Evolutionary conservation across 208 protist genomes (phyloP).

Genomic region (Acanthamoeba royreba): DNA sequence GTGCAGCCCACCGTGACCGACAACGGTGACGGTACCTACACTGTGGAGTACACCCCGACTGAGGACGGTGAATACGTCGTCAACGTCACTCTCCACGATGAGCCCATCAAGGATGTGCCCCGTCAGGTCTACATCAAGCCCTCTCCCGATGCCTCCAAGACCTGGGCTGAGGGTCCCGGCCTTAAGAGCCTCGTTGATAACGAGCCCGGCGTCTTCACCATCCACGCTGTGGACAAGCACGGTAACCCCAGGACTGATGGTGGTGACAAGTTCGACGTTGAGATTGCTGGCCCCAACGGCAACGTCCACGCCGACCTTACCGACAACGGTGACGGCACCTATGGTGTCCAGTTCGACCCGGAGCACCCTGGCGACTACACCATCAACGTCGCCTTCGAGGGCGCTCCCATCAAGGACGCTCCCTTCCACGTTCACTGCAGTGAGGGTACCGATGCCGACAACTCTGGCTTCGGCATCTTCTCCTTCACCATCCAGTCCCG

Average conservation of each 20-base stretch:
- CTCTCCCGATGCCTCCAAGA: conserved; percentile 54
- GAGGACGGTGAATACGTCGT: conserved; percentile 48
- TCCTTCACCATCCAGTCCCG: conserved; percentile 66
- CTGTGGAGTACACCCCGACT: conserved; percentile 64
- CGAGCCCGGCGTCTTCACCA: conserved; percentile 67
- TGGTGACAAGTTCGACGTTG: conserved; percentile 66
- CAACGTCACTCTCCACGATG: conserved; percentile 58
- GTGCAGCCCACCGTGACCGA: conserved; percentile 62
- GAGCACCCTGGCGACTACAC: conserved; percentile 60
- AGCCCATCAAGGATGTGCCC: conserved; percentile 60
- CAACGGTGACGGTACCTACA: conserved; percentile 78
- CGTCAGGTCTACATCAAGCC: conserved; percentile 58
- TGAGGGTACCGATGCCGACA: conserved; percentile 59
- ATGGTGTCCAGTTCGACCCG: conserved; percentile 64
- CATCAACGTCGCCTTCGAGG: conserved; percentile 68
- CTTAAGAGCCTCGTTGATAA: conserved; percentile 52
- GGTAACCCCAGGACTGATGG: conserved; percentile 60
- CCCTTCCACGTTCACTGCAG: conserved; percentile 70
- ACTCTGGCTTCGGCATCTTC: conserved; percentile 65
- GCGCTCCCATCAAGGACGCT: conserved; percentile 65
- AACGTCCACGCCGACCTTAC: conserved; percentile 48
- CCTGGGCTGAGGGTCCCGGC: conserved; percentile 46
- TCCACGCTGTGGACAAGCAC: conserved; percentile 66
- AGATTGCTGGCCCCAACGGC: conserved; percentile 65
- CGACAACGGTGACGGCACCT: conserved; percentile 73